A percentile compares a stretch with the other conserved stretches of the same genome.
Evolutionary conservation across 495 filamentous ascomycete species (phyloP).

Genomic region (Xylaria venustula): DNA sequence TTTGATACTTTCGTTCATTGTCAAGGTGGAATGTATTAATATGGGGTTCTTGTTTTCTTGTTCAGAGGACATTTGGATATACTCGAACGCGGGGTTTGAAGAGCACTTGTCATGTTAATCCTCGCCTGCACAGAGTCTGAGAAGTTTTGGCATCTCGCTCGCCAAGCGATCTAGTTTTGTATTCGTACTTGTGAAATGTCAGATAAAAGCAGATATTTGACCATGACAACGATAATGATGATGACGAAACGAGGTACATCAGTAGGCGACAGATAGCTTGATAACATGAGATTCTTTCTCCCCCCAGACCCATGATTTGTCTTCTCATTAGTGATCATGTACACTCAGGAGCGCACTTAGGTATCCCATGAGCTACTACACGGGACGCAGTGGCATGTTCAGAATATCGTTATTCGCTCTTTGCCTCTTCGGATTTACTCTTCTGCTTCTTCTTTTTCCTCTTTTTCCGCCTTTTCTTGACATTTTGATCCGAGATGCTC

Average conservation of each 20-base stretch:
- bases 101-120: not conserved
- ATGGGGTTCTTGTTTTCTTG: not conserved
- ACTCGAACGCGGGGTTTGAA: not conserved
- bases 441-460: slow-evolving; percentile 40
- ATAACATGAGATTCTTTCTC: not conserved
- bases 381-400: not conserved
- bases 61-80: not conserved
- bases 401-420: not conserved
- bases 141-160: not conserved
- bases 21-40: slow-evolving; percentile 4
- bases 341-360: not conserved
- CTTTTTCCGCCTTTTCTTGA: slow-evolving; percentile 55
- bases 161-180: not conserved
- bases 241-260: not conserved
- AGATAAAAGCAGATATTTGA: not conserved
- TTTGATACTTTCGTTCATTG: not conserved
- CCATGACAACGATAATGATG: not conserved
- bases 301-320: not conserved
- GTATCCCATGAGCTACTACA: not conserved
- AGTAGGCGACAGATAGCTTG: not conserved
- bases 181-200: not conserved
- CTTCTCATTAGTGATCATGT: not conserved
- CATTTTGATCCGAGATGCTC: slow-evolving; percentile 39
- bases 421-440: slow-evolving; percentile 20
- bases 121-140: not conserved